Conservation (phyloP, 2,329 filamentous ascomycete genomes). For the Dactylellina leptospora region DNA sequence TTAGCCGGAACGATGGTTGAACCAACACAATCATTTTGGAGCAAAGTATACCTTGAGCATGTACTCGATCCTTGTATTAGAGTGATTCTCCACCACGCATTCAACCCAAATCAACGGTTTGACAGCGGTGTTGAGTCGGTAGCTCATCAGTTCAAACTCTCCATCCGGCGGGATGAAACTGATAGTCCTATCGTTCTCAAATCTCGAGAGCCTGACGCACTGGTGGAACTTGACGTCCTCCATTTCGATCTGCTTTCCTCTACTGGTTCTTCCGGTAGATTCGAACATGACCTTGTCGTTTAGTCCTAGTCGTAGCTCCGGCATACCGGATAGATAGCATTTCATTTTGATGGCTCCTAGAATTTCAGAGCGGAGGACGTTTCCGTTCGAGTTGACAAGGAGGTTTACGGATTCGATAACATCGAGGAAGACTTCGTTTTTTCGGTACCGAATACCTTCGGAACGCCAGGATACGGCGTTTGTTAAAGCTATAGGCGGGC, state of each 20-base stretch:
- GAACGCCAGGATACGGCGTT: constrained; percentile 98
- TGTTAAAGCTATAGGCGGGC: constrained; percentile 95
- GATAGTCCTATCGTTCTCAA: constrained; percentile 98
- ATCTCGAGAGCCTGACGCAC: constrained; percentile 91
- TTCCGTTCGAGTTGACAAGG: constrained; percentile 90
- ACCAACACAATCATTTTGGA: background rate
- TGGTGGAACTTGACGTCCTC: constrained; percentile 99
- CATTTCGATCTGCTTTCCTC: constrained; percentile 99
- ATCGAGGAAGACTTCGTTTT: constrained; percentile 99
- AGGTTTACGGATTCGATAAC: constrained; percentile 97
- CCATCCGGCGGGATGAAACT: constrained; percentile 98
- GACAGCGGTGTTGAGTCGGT: constrained; percentile 90
- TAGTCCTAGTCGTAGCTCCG: constrained; percentile 87
- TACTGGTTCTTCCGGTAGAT: constrained; percentile 89
- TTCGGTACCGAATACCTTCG: constrained; percentile 96
- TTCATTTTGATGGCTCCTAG: constrained; percentile 99
- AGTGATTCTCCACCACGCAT: constrained; percentile 95
- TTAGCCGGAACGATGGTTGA: background rate
- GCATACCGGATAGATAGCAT: constrained; percentile 98
- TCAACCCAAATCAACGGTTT: constrained; percentile 99
- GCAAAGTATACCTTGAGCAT: constrained; percentile 78
- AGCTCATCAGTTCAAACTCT: constrained; percentile 99
- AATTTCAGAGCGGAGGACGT: constrained; percentile 94
- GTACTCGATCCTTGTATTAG: constrained; percentile 94
- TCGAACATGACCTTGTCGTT: constrained; percentile 99